Conservation (phyloP, 257 asterid species). For the Pogostemon cablin region DNA sequence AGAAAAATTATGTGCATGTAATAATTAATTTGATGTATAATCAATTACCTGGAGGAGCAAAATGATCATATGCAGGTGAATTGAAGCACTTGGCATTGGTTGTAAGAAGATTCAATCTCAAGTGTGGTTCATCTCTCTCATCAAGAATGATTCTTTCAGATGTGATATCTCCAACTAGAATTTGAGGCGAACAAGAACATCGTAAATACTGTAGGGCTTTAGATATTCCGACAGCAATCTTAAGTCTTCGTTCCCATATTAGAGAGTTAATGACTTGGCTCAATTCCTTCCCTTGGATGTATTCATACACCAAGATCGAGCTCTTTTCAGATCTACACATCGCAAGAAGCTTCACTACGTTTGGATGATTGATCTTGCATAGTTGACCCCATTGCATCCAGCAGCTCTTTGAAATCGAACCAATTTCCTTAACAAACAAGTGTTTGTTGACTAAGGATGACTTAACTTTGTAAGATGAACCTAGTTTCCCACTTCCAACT, state of each 20-base stretch:
- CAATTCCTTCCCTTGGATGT: constrained; percentile 58
- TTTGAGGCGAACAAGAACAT: constrained; percentile 46
- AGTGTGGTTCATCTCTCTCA: constrained; percentile 53
- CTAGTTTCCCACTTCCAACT: constrained; percentile 41
- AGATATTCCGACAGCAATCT: constrained; percentile 60
- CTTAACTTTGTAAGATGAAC: constrained; percentile 47
- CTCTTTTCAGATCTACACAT: constrained; percentile 67
- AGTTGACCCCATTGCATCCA: constrained; percentile 45
- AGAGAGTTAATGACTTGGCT: constrained; percentile 44
- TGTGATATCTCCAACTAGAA: constrained; percentile 52
- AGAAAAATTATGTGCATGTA: background rate
- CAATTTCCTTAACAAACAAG: constrained; percentile 49
- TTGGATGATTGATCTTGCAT: constrained; percentile 57
- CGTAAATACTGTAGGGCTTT: constrained; percentile 69
- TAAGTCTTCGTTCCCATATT: constrained; percentile 58
- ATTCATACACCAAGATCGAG: constrained; percentile 61
- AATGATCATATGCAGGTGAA: constrained; percentile 33
- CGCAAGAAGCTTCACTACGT: constrained; percentile 57
- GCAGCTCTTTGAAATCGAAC: constrained; percentile 26
- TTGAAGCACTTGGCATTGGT: constrained; percentile 24
- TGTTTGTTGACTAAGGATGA: constrained; percentile 27
- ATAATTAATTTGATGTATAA: background rate
- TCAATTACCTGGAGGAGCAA: constrained; percentile 62
- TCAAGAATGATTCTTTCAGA: constrained; percentile 52
- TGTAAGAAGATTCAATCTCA: constrained; percentile 47